Evolutionary conservation across 169 alveolate genomes (phyloP).

Genomic region (Cystoisospora suis): DNA sequence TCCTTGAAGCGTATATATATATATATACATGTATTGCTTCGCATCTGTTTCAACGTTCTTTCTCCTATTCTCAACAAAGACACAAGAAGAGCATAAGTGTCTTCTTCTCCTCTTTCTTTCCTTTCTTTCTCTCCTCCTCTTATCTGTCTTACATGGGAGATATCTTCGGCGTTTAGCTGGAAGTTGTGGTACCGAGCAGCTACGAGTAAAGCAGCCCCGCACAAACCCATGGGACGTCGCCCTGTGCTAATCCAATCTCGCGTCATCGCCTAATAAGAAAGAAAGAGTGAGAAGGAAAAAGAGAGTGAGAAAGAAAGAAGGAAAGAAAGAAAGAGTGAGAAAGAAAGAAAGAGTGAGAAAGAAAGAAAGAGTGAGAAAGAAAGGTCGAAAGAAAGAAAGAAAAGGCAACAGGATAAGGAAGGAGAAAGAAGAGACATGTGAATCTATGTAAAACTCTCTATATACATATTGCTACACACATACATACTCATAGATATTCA

Average conservation of each 20-base stretch:
- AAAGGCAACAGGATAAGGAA: background rate
- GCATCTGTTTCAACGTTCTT: too few relatives aligned
- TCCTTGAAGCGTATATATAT: too few relatives aligned
- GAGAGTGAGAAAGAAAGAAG: background rate
- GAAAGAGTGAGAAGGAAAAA: background rate
- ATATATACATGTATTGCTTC: too few relatives aligned
- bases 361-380: background rate
- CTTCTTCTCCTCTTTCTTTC: too few relatives aligned
- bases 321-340: background rate
- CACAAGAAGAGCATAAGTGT: too few relatives aligned
- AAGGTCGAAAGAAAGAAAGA: too few relatives aligned
- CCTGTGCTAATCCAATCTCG: conserved; percentile 98
- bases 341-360: background rate
- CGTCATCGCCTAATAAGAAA: conserved; percentile 85
- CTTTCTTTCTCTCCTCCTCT: too few relatives aligned
- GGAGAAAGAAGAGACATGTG: background rate
- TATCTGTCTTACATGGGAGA: conserved; percentile 48
- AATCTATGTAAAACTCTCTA: too few relatives aligned
- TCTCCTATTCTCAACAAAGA: too few relatives aligned
- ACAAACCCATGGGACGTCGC: conserved; percentile 97
- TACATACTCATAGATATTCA: background rate
- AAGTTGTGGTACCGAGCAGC: conserved; percentile 96
- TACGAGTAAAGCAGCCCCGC: conserved; percentile 99
- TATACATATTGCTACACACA: background rate
- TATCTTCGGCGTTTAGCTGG: conserved; percentile 67